Evolutionary conservation across 2,329 filamentous ascomycete species (phyloP).

Genomic region (Falciphora oryzae): DNA sequence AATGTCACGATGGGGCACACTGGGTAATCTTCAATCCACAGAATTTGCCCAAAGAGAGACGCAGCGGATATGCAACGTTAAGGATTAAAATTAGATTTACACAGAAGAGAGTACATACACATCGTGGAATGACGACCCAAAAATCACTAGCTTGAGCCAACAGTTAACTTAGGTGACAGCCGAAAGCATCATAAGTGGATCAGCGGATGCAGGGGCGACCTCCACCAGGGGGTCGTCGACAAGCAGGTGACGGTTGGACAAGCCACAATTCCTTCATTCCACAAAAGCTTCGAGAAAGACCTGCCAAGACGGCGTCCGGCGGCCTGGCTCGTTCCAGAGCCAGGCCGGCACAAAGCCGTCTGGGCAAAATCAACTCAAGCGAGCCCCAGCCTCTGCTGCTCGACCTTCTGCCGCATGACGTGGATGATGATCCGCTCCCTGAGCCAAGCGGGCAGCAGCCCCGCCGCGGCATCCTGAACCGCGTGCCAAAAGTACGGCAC

Average conservation of each 20-base stretch:
- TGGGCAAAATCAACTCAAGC: not conserved
- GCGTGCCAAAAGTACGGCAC: conserved; percentile 18
- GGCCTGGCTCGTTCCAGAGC: too few species aligned
- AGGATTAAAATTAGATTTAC: not conserved
- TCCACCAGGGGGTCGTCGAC: too few species aligned
- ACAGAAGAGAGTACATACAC: too few species aligned
- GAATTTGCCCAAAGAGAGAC: not conserved
- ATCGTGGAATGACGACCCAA: not conserved
- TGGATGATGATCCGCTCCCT: not conserved
- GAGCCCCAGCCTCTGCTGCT: not conserved
- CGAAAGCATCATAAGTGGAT: not conserved
- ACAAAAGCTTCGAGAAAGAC: too few species aligned
- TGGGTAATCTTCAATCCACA: not conserved
- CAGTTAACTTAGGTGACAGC: not conserved
- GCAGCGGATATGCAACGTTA: not conserved
- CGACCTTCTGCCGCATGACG: conserved; percentile 1
- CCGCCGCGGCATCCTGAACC: conserved; percentile 12
- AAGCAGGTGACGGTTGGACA: not conserved
- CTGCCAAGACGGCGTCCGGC: too few species aligned
- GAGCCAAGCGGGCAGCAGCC: conserved; percentile 11
- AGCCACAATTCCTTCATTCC: too few species aligned
- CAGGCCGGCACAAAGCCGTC: too few species aligned
- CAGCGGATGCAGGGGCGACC: not conserved
- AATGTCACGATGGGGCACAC: too few species aligned
- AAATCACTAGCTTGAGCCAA: not conserved